Conservation (phyloP, 148 eudicot genomes). For the Vaccinium corymbosum region DNA sequence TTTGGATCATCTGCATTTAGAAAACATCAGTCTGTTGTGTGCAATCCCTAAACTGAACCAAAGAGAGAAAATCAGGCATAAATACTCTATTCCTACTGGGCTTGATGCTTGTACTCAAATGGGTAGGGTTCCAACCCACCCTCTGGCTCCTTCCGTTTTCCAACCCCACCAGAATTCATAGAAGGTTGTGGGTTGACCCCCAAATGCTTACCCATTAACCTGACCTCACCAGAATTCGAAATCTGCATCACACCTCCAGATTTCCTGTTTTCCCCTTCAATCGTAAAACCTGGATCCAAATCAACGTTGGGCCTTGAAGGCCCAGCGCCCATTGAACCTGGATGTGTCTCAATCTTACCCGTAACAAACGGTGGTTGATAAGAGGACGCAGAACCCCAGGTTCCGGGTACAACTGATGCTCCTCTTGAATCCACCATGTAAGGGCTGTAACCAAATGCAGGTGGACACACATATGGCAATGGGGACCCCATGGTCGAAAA, state of each 20-base stretch:
- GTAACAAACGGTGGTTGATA: constrained; percentile 45
- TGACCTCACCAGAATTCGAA: constrained; percentile 36
- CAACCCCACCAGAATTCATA: constrained; percentile 42
- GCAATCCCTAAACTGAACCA: constrained; percentile 26
- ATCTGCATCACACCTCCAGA: constrained; percentile 50
- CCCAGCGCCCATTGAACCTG: constrained; percentile 39
- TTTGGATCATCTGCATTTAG: constrained; percentile 19
- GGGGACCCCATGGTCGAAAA: constrained; percentile 40
- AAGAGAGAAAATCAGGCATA: constrained; percentile 11
- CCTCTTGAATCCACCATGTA: constrained; percentile 80
- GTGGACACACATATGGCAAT: constrained; percentile 35
- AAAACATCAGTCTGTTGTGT: constrained; percentile 19
- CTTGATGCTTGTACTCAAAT: constrained; percentile 48
- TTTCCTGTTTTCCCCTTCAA: constrained; percentile 49
- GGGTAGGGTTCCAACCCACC: constrained; percentile 62
- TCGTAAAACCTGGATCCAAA: constrained; percentile 46
- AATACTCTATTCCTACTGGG: constrained; percentile 56
- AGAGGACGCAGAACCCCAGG: constrained; percentile 44
- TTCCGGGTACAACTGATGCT: constrained; percentile 50
- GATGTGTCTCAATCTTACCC: constrained; percentile 38
- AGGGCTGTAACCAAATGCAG: constrained; percentile 51
- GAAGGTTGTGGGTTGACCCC: constrained; percentile 44
- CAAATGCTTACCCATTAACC: constrained; percentile 44
- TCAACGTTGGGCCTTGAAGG: constrained; percentile 48
- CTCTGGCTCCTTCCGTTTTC: constrained; percentile 80